These are phyloP conservation scores for Jamesozyma rosinii DNA, from an alignment of 805 yeast species.

Conservation along the genomic window DNA sequence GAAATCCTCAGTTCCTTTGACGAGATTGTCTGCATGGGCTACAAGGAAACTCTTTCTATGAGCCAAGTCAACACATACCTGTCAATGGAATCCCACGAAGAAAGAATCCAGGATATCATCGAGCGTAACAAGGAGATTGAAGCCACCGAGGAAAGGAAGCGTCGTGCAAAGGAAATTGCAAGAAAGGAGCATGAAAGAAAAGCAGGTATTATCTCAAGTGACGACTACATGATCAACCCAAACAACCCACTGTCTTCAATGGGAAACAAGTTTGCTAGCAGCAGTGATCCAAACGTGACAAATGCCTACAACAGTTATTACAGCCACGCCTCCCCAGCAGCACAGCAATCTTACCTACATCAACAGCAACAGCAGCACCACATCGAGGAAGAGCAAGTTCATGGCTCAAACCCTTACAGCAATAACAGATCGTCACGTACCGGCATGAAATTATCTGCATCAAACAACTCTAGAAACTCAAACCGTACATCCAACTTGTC, in stretches of 20 bases:
- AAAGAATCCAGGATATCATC: constrained; percentile 94
- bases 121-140: constrained; percentile 94
- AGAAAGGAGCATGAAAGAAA: constrained; percentile 48
- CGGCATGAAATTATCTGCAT: constrained; percentile 23
- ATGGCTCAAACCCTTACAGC: not conserved
- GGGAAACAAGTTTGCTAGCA: constrained; percentile 17
- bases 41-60: constrained; percentile 74
- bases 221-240: constrained; percentile 13
- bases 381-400: not conserved
- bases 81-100: constrained; percentile 98
- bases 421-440: constrained; percentile 9
- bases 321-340: constrained; percentile 32
- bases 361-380: constrained; percentile 17
- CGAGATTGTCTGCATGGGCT: constrained; percentile 84
- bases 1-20: constrained; percentile 88
- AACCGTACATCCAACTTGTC: not conserved
- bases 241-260: constrained; percentile 1
- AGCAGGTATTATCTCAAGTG: constrained; percentile 28
- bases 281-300: constrained; percentile 28
- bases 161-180: constrained; percentile 85
- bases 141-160: constrained; percentile 93
- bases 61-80: constrained; percentile 79
- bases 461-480: not conserved
- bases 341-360: constrained; percentile 28
- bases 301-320: constrained; percentile 33